Percentiles rank a stretch among this genome's conserved stretches.
phyloP scores from a whole-genome alignment of 805 yeast genomes.

The Yarrowia porcina region DNA sequence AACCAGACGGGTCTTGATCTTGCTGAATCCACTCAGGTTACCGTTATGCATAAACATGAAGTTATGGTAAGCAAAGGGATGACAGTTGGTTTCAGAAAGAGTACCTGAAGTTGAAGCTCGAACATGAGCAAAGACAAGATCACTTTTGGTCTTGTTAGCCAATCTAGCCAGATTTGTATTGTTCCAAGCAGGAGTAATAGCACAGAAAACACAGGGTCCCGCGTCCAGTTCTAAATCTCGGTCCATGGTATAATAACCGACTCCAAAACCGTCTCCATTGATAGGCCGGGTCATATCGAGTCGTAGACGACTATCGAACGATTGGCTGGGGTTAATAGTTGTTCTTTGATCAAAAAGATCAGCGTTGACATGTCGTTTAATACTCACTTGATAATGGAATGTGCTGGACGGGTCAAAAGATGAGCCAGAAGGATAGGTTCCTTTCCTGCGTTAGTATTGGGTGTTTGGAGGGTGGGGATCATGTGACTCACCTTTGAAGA shows the following conservation, averaged over 20 bases:
- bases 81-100: conserved; percentile 91
- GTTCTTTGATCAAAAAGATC: neutral
- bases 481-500: conserved; percentile 55
- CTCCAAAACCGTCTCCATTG: conserved; percentile 98
- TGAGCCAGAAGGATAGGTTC: conserved; percentile 86
- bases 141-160: conserved; percentile 82
- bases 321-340: conserved; percentile 49
- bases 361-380: neutral
- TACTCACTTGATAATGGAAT: conserved; percentile 77
- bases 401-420: conserved; percentile 89
- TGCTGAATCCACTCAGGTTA: conserved; percentile 60
- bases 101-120: conserved; percentile 96
- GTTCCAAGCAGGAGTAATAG: conserved; percentile 97
- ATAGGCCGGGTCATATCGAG: conserved; percentile 83
- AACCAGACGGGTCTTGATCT: conserved; percentile 69
- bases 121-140: conserved; percentile 89
- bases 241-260: conserved; percentile 78
- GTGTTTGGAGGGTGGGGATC: too few species aligned
- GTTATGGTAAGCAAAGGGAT: conserved; percentile 85
- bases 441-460: conserved; percentile 50
- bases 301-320: conserved; percentile 84
- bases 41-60: conserved; percentile 98
- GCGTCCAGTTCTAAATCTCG: conserved; percentile 50
- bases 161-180: conserved; percentile 82
- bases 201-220: conserved; percentile 89